phyloP scores from a whole-genome alignment of 345 rosid species.

The Euphorbia pulcherrima region DNA sequence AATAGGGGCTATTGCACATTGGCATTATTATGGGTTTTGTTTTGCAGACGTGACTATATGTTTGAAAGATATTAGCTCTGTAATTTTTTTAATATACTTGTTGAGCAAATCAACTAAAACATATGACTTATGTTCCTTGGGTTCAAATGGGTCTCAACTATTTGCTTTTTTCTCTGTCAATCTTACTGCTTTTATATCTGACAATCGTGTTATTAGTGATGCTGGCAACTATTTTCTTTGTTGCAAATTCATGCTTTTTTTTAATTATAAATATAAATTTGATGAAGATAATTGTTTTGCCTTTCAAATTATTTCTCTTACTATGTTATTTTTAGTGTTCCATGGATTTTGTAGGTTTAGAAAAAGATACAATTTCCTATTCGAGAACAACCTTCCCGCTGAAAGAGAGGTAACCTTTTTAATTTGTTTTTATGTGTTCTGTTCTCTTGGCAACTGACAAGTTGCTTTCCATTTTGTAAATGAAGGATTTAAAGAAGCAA shows the following conservation, averaged over 20 bases:
- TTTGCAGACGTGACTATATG: too few species aligned
- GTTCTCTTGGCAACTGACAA: neutral
- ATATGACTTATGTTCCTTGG: neutral
- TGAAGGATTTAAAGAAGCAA: conserved; percentile 44
- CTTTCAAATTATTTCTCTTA: neutral
- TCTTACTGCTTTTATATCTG: neutral
- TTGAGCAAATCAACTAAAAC: neutral
- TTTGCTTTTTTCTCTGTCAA: neutral
- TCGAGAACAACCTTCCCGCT: conserved; percentile 55
- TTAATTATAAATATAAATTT: neutral
- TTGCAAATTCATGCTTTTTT: neutral
- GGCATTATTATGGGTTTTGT: too few species aligned
- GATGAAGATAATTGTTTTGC: neutral
- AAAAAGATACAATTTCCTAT: conserved; percentile 70
- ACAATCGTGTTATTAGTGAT: neutral
- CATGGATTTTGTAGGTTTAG: conserved; percentile 47
- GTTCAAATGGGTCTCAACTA: neutral
- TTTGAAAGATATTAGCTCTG: too few species aligned
- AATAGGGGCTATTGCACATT: too few species aligned
- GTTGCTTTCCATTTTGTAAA: neutral
- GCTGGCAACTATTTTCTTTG: neutral
- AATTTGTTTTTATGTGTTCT: neutral
- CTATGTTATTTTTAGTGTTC: neutral
- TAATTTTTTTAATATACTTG: neutral
- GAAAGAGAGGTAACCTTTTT: conserved; percentile 48